A percentile compares a stretch with the other conserved stretches of the same genome.
Conservation (phyloP, 2,329 filamentous ascomycete genomes). For the Diaporthe helianthi region DNA sequence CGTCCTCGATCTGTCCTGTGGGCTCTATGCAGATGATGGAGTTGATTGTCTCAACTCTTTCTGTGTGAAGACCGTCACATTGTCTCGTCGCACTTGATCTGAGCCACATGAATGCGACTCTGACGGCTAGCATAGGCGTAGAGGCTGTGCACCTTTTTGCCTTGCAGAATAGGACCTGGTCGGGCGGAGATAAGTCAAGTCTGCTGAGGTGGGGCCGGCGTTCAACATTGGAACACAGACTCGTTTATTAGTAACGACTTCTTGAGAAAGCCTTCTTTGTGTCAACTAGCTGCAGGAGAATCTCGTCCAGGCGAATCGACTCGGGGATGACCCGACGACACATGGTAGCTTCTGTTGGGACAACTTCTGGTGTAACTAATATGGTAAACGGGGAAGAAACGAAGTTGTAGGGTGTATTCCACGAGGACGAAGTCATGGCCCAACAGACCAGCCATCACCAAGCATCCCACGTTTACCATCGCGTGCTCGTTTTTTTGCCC, state of each 20-base stretch:
- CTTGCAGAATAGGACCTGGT: neutral
- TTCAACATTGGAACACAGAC: neutral
- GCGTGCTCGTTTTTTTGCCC: neutral
- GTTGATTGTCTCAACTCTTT: neutral
- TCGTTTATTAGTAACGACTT: neutral
- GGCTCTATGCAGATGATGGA: neutral
- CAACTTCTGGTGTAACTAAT: neutral
- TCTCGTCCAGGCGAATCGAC: neutral
- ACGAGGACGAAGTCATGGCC: neutral
- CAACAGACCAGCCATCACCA: neutral
- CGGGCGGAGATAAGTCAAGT: neutral
- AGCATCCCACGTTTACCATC: neutral
- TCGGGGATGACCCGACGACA: neutral
- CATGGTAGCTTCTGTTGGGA: neutral
- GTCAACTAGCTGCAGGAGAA: neutral
- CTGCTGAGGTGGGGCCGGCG: too few relatives aligned
- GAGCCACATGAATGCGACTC: neutral
- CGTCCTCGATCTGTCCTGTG: neutral
- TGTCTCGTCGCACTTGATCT: neutral
- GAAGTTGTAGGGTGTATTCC: neutral
- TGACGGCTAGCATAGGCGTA: too few relatives aligned
- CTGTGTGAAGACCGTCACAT: neutral
- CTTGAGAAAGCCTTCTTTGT: neutral
- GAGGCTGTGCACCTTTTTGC: neutral
- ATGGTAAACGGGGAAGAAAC: too few relatives aligned